Conservation (phyloP, 257 asterid species). For the Lycium barbarum region DNA sequence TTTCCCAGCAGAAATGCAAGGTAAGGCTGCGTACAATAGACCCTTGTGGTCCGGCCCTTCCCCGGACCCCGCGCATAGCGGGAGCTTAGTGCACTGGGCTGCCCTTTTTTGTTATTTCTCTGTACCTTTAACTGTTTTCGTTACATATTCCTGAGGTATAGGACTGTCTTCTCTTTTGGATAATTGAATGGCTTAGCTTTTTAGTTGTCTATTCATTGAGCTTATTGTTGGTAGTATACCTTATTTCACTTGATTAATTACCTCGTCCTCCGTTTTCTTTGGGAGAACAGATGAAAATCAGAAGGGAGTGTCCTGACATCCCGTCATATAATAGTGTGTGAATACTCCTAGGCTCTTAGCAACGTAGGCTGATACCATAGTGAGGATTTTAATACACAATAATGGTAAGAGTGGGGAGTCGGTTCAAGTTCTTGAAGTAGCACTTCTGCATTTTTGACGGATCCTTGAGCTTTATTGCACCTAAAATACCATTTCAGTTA, state of each 20-base stretch:
- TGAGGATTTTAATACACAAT: constrained; percentile 1
- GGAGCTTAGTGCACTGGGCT: no score
- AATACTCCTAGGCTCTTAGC: not conserved
- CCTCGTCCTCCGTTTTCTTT: not conserved
- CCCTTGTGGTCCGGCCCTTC: no score
- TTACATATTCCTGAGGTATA: not conserved
- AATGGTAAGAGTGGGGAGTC: not conserved
- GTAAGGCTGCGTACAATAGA: no score
- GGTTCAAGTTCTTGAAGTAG: constrained; percentile 25
- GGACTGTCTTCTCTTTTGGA: not conserved
- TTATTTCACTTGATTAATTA: constrained; percentile 8
- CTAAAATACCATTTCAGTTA: constrained; percentile 14
- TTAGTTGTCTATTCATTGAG: constrained; percentile 22
- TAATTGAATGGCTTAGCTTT: not conserved
- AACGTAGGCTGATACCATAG: not conserved
- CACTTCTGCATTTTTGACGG: not conserved
- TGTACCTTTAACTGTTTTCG: not conserved
- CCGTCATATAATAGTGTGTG: constrained; percentile 15
- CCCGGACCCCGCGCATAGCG: no score
- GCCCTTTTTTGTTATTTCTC: not conserved
- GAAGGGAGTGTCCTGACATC: not conserved
- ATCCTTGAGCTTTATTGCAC: not conserved
- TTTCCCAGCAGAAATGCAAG: no score
- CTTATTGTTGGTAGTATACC: not conserved
- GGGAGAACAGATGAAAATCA: not conserved